A percentile compares a stretch with the other conserved stretches of the same genome.
These are phyloP conservation scores for Mycena latifolia DNA, from an alignment of 768 basidiomycete species.

Conservation along the genomic window DNA sequence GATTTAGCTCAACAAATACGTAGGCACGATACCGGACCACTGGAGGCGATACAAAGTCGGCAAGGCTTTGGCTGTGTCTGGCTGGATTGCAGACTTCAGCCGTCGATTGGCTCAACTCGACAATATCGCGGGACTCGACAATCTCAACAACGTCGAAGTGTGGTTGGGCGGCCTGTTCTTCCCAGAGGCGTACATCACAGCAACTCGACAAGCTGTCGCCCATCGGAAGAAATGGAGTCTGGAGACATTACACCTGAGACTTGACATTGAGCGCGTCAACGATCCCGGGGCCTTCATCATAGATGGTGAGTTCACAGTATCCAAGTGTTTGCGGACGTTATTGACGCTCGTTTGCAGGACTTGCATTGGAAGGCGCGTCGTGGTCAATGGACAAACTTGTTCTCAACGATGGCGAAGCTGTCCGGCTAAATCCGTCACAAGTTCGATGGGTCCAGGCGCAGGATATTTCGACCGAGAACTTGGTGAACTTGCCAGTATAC, in stretches of 20 bases:
- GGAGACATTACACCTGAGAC: constrained; percentile 83
- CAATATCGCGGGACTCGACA: constrained; percentile 72
- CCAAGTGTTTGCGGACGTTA: constrained; percentile 13
- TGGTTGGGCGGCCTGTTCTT: constrained; percentile 97
- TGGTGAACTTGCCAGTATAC: constrained; percentile 92
- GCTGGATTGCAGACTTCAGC: constrained; percentile 88
- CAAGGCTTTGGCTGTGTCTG: constrained; percentile 83
- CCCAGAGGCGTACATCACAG: constrained; percentile 97
- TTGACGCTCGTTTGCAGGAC: constrained; percentile 61
- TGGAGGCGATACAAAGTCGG: constrained; percentile 94
- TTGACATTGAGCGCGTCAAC: constrained; percentile 87
- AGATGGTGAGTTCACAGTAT: constrained; percentile 71
- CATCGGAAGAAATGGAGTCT: constrained; percentile 94
- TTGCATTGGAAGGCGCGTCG: constrained; percentile 88
- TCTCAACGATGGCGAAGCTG: constrained; percentile 90
- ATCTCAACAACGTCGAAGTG: constrained; percentile 78
- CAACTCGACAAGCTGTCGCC: constrained; percentile 95
- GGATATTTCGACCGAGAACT: constrained; percentile 49
- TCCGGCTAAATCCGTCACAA: constrained; percentile 84
- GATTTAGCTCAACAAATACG: constrained; percentile 30
- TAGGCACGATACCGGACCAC: constrained; percentile 89
- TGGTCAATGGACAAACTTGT: constrained; percentile 77
- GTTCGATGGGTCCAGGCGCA: constrained; percentile 85
- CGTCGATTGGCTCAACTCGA: constrained; percentile 89
- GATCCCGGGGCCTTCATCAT: constrained; percentile 87